These are phyloP conservation scores for Vicia sativa DNA, from an alignment of 306 rosid species.

Conservation along the genomic window DNA sequence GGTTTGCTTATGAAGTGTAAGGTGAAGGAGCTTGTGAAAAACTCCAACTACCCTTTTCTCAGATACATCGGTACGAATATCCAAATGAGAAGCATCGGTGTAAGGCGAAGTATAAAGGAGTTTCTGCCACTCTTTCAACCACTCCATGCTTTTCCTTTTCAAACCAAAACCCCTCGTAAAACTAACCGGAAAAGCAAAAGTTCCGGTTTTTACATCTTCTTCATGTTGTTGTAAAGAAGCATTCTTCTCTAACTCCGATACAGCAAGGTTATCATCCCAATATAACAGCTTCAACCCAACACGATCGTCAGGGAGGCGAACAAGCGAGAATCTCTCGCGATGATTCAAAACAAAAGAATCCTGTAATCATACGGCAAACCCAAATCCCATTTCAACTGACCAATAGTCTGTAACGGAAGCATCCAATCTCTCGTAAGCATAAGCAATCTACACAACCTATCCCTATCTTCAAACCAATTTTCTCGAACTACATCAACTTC, in stretches of 20 bases:
- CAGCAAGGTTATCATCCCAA: slow-evolving; percentile 72
- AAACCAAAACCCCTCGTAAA: slow-evolving; percentile 89
- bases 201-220: slow-evolving; percentile 57
- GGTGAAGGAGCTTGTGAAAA: slow-evolving; percentile 89
- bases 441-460: slow-evolving; percentile 59
- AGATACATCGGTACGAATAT: slow-evolving; percentile 80
- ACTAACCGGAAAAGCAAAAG: slow-evolving; percentile 74
- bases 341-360: slow-evolving; percentile 55
- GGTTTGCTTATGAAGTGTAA: slow-evolving; percentile 73
- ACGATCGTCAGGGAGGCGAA: slow-evolving; percentile 64
- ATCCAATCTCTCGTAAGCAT: slow-evolving; percentile 68
- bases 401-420: slow-evolving; percentile 85
- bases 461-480: no score
- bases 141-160: slow-evolving; percentile 81
- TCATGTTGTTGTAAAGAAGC: slow-evolving; percentile 55
- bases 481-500: no score
- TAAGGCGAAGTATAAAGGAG: slow-evolving; percentile 91
- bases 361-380: slow-evolving; percentile 85
- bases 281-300: slow-evolving; percentile 67
- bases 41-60: slow-evolving; percentile 96
- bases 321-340: slow-evolving; percentile 56
- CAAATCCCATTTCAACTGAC: slow-evolving; percentile 87
- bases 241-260: slow-evolving; percentile 70
- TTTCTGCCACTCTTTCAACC: slow-evolving; percentile 89
- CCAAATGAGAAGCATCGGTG: slow-evolving; percentile 64